Base-by-base conservation (phyloP, 495 filamentous ascomycete genomes). In the Penicillium argentinense region DNA sequence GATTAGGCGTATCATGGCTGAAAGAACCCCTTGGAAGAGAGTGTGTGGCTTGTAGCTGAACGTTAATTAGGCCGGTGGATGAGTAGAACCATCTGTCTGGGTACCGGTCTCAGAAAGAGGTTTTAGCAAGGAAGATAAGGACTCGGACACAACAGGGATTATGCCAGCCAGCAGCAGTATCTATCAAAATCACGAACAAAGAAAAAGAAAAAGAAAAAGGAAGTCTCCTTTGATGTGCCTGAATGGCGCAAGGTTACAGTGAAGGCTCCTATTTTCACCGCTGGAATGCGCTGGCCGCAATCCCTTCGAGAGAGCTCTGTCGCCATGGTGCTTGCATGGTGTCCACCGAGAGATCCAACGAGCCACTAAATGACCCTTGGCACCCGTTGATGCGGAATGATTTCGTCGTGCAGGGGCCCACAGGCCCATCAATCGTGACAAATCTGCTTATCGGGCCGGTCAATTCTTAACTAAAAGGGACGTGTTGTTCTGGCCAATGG, bases 181-280 rank as follows among this genome's bases (percentile, higher is more conserved):
- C n/a, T n/a, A n/a, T n/a, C n/a, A n/a, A n/a, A n/a, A n/a, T n/a
- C n/a, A n/a, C n/a, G n/a, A n/a, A n/a, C n/a, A n/a, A n/a, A n/a
- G n/a, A n/a, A n/a, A n/a, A n/a, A n/a, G n/a, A n/a, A n/a, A n/a
- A n/a, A n/a, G n/a, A n/a, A n/a, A n/a, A n/a, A n/a, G n/a, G n/a
- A n/a, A n/a, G n/a, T n/a, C n/a, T n/a, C n/a, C n/a, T n/a, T n/a
- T n/a, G n/a, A n/a, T n/a, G n/a, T n/a, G n/a, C n/a, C n/a, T n/a
- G n/a, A n/a, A n/a, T n/a, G n/a, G n/a, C n/a, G n/a, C n/a, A n/a
- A n/a, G n/a, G n/a, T n/a, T n/a, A n/a, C n/a, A n/a, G n/a, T n/a
- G n/a, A 18, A 16, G 8, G 5, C 21, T 12, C 33, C 17, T 21
- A 19, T 14, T 22, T 49, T 42, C 46, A 49, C 46, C 46, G 39